A percentile compares a stretch with the other conserved stretches of the same genome.
Evolutionary conservation across 192 early-diverging fungal species (phyloP).

Genomic region (Backusella psychrophila): DNA sequence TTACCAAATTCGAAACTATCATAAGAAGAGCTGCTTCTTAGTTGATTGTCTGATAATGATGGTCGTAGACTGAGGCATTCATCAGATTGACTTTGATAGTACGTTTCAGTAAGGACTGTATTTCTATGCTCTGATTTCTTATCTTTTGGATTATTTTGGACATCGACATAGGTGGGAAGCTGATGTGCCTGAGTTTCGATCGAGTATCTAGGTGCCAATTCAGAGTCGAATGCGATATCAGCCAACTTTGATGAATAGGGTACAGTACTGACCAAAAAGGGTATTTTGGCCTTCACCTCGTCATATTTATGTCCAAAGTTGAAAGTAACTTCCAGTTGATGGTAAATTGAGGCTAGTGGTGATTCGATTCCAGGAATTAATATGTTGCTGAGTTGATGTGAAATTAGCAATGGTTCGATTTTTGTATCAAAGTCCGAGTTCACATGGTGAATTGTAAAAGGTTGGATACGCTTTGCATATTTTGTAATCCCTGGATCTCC

Average conservation of each 20-base stretch:
- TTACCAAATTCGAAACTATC: not conserved
- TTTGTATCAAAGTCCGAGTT: not conserved
- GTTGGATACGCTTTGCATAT: constrained; percentile 21
- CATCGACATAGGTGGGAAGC: not conserved
- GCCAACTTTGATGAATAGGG: not conserved
- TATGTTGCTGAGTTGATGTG: constrained; percentile 6
- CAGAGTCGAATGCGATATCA: not conserved
- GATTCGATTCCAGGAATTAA: constrained; percentile 17
- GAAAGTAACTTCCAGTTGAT: constrained; percentile 32
- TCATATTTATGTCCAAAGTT: constrained; percentile 24
- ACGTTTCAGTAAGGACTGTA: not conserved
- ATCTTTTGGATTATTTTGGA: not conserved
- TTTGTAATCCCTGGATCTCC: constrained; percentile 3
- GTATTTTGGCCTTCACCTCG: constrained; percentile 28
- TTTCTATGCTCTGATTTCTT: not conserved
- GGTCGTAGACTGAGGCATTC: not conserved
- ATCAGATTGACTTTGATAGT: not conserved
- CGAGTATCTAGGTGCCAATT: not conserved
- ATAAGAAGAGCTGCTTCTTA: not conserved
- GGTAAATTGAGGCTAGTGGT: constrained; percentile 24
- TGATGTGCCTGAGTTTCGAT: constrained; percentile 6
- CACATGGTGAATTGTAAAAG: constrained; percentile 10
- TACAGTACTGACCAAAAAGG: constrained; percentile 24
- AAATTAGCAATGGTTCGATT: constrained; percentile 11
- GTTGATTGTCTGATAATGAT: not conserved